Evolutionary conservation across 805 yeast genomes (phyloP).

Genomic region (Ogataea thermomethanolica): DNA sequence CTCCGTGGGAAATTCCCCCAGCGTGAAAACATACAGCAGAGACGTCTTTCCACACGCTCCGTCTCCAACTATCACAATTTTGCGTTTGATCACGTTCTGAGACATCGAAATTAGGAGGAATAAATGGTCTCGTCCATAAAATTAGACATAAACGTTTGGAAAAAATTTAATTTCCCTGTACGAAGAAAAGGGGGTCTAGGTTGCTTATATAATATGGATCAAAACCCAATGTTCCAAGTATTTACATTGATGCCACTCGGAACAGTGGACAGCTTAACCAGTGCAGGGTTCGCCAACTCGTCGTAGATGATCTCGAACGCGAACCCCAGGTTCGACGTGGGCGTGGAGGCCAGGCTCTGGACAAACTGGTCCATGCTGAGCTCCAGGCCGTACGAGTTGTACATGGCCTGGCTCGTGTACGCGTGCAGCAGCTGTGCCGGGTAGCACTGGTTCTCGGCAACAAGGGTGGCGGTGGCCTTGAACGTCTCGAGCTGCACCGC

Average conservation of each 20-base stretch:
- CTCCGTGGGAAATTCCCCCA: conserved; percentile 90
- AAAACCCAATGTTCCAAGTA: conserved; percentile 10
- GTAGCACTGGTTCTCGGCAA: conserved; percentile 24
- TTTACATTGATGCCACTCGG: conserved; percentile 5
- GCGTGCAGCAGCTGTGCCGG: conserved; percentile 26
- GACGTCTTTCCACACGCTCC: conserved; percentile 96
- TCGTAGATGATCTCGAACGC: conserved; percentile 44
- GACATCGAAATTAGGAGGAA: conserved; percentile 6
- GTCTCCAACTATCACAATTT: conserved; percentile 88
- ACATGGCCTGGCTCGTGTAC: conserved; percentile 35
- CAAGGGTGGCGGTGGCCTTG: conserved; percentile 38
- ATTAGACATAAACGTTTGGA: conserved; percentile 6
- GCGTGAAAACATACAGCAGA: conserved; percentile 80
- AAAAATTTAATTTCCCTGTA: conserved; percentile 7
- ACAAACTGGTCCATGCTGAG: conserved; percentile 29
- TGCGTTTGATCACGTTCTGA: conserved; percentile 49
- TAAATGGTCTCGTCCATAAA: conserved; percentile 1
- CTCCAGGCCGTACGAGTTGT: conserved; percentile 34
- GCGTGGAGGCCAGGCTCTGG: conserved; percentile 34
- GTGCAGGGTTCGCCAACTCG: conserved; percentile 43
- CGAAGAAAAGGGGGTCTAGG: neutral
- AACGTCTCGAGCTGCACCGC: conserved; percentile 41
- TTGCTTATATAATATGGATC: neutral
- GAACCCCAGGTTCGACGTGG: conserved; percentile 27
- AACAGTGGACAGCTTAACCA: conserved; percentile 32